Evolutionary conservation across 2,329 filamentous ascomycete genomes (phyloP), one percentile per base, ranked within the genome.

Genomic region (Fusarium sp.): DNA sequence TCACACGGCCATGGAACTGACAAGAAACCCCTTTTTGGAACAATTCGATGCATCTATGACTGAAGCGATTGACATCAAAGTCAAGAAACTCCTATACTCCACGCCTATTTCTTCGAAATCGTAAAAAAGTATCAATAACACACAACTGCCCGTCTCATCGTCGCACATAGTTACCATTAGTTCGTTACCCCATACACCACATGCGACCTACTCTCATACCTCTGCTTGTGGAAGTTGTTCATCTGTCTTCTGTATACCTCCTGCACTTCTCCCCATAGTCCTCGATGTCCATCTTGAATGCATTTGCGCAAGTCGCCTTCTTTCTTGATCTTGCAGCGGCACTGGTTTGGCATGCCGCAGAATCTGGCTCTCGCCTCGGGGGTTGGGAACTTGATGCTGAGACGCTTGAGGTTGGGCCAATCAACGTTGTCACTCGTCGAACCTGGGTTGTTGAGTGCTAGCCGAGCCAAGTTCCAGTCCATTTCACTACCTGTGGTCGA

Each of bases 391-490:
- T 71, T 68, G 59, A 79, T 74, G 66, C 75, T 78, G n/a, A 79
- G 50, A 9, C 77, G 73, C 34, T 71, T 71, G 28, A 79, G 69
- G 22, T 72, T 74, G 26, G 65, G 63, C 74, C 77, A 72, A 28
- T 50, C 58, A 17, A 49, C 55, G n/a, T 39, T 59, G 18, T 61
- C 49, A 17, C 54, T 72, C 2, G 63, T 71, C n/a, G 73, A 69
- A 14, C 62, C 51, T 18, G 74, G 74, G 42, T 76, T 75, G 38
- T 72, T 76, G 24, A 74, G 59, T 2, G 78, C 76, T 8, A 79
- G 43, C 10, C 65, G 71, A 22, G 78, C 76, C 24, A 79, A 33
- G 28, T 78, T 78, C 77, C 77, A 79, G 57, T 74, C 74, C 52
- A 69, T 57, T 3, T 67, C 69, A 7, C 56, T 52, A 15, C 48